These are phyloP conservation scores for Brassica rapa DNA, from an alignment of 345 rosid genomes.

Conservation along the genomic window DNA sequence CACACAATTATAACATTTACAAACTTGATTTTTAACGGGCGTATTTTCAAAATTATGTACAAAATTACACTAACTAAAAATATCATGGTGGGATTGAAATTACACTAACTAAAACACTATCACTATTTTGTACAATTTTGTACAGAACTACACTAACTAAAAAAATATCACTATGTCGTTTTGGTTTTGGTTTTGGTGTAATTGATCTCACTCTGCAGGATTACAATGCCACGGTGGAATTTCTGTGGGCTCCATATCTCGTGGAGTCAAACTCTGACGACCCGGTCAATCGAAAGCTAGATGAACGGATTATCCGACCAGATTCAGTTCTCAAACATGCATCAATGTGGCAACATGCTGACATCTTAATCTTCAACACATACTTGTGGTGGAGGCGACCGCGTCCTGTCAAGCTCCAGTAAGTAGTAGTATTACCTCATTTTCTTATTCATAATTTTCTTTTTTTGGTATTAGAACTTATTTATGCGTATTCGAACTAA, in stretches of 20 bases:
- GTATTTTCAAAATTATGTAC: no score
- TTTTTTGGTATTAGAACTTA: not conserved
- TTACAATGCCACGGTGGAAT: slow-evolving; percentile 90
- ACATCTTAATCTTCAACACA: slow-evolving; percentile 81
- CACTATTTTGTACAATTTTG: no score
- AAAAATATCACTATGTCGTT: no score
- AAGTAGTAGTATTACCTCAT: not conserved
- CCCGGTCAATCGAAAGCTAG: slow-evolving; percentile 83
- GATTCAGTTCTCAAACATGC: slow-evolving; percentile 93
- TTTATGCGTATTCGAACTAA: slow-evolving; percentile 20
- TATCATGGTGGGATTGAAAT: no score
- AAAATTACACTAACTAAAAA: no score
- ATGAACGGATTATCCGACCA: slow-evolving; percentile 74
- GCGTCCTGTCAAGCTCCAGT: slow-evolving; percentile 83
- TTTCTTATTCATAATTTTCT: not conserved
- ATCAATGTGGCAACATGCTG: slow-evolving; percentile 84
- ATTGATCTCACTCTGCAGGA: slow-evolving; percentile 47
- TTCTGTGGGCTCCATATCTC: slow-evolving; percentile 93
- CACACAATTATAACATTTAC: no score
- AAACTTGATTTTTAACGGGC: no score
- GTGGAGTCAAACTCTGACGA: slow-evolving; percentile 98
- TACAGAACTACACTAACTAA: no score
- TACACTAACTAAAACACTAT: no score
- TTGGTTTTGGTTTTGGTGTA: not conserved
- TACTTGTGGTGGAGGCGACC: slow-evolving; percentile 98